A percentile compares a stretch with the other conserved stretches of the same genome.
These are phyloP conservation scores for Penicillium manginii DNA, from an alignment of 495 filamentous ascomycete genomes.

Conservation along the genomic window DNA sequence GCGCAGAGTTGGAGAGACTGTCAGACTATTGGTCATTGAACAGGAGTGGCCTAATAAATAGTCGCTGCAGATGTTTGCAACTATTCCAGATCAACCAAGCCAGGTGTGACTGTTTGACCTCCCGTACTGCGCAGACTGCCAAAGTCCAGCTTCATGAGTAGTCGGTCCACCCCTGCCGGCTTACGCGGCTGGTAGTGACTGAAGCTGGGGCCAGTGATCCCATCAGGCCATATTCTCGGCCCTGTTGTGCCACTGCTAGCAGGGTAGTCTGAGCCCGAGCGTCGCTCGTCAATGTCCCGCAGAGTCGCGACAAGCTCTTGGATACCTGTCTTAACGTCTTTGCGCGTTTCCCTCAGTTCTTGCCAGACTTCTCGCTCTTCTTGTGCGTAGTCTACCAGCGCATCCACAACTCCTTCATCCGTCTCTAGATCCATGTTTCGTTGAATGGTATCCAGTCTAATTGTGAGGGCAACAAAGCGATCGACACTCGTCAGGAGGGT, in stretches of 20 bases:
- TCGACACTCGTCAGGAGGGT: slow-evolving; percentile 73
- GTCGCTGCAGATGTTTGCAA: neutral
- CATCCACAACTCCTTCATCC: slow-evolving; percentile 78
- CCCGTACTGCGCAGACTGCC: slow-evolving; percentile 41
- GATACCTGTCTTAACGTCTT: slow-evolving; percentile 55
- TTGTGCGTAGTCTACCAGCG: slow-evolving; percentile 65
- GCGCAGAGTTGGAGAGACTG: neutral
- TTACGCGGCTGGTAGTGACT: slow-evolving; percentile 64
- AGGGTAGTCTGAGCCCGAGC: slow-evolving; percentile 34
- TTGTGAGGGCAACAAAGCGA: slow-evolving; percentile 72
- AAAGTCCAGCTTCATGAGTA: slow-evolving; percentile 89
- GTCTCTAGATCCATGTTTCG: slow-evolving; percentile 73
- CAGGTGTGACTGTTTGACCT: slow-evolving; percentile 8
- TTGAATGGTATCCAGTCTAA: slow-evolving; percentile 72
- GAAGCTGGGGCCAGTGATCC: slow-evolving; percentile 32
- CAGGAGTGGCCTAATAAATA: neutral
- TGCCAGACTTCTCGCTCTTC: slow-evolving; percentile 68
- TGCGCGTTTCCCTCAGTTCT: slow-evolving; percentile 51
- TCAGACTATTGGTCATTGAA: neutral
- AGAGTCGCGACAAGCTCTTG: slow-evolving; percentile 63
- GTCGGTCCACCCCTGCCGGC: slow-evolving; percentile 72
- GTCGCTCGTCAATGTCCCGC: slow-evolving; percentile 60
- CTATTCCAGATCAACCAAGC: slow-evolving; percentile 17
- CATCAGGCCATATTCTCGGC: slow-evolving; percentile 12
- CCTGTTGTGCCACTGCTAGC: slow-evolving; percentile 22